Evolutionary conservation across 495 filamentous ascomycete genomes (phyloP), one percentile per base, ranked within the genome.

Genomic region (Penicillium tannophilum): DNA sequence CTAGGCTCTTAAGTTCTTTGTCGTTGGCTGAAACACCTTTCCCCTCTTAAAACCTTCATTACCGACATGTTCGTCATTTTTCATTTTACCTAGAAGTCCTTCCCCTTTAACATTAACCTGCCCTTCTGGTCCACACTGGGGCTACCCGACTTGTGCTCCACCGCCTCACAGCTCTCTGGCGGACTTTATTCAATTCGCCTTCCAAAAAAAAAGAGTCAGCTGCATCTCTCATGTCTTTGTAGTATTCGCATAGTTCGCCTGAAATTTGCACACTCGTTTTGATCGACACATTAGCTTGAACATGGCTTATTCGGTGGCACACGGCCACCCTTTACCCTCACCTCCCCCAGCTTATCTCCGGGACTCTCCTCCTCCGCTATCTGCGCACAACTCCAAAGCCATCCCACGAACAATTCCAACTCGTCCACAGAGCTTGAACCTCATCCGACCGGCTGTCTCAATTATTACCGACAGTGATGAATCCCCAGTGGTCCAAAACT

Each of bases 321-420:
- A 59, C 51, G 68, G 71, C 46, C 75, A 68, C 35, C 62, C 72
- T 28, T 54, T 74, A 35, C 67, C 76, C 30, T 70, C 75, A 57
- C 76, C 76, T 59, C 72, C 77, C 16, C 70, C 77, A 28, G 76
- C 73, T 52, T 78, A 78, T 59, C 67, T 76, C 47, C 73, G 70
- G 52, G 71, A 75, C 33, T 72, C 77, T 28, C 73, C 76, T 52
- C 73, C 76, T 49, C 72, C 72, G 8, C 59, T 69, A 54, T 60
- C 56, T 58, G 39, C 67, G 57, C 61, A 64, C 48, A 54, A 70
- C 61, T 52, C 67, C 47, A 51, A 36, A 20, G 23, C 20, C 23
- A 58, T 64, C 16, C 62, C 71, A 28, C 67, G 69, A 44, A 57
- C 66, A 30, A 66, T 59, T 24, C 62, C 68, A 24, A 56, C 59